Base-by-base conservation (phyloP, 2,329 filamentous ascomycete species). In the Aspergillus pseudoviridinutans region DNA sequence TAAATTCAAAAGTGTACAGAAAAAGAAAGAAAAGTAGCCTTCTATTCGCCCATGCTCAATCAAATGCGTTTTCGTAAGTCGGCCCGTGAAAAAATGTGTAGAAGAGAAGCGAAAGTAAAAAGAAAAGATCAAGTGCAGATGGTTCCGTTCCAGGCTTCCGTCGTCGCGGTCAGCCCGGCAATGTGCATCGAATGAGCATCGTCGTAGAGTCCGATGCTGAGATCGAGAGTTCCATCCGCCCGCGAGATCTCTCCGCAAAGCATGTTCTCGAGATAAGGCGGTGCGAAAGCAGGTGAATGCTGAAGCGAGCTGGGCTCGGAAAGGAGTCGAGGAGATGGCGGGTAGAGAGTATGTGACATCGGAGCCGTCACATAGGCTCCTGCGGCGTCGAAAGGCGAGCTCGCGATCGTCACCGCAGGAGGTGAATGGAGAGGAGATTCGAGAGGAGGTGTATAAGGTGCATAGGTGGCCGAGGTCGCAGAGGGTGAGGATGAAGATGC, bases 401-500 rank as follows among this genome's bases (percentile, higher is more conserved):
- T 69, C 17, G 72, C 70, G 20, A 75, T 68, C 22, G 69, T 71
- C 27, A 75, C 70, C 24, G 71, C 69, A 4, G 73, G 71, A 9
- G 75, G 74, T 14, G 74, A 76, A 28, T 76, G 74, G 24, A 75
- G 68, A 6, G 74, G 74, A 22, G 74, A 76, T 32, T 76, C 73
- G 22, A 75, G 68, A 6, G 74, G 74, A 5, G 76, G 77, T 8
- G 76, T 74, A 56, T 76, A 78, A 42, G 74, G 68, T 3, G 73
- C 66, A 41, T 72, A 75, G 25, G 72, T 69, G 22, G 75, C 66
- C 8, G 72, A 70, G 9, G 69, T 71, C 14, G 74, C 71, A n/a
- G 69, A 71, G 5, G 74, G 71, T 4, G 72, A 75, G 17, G 74
- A 73, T 8, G 71, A 74, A 42, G 74, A 68, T 61, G 64, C 66